Evolutionary conservation across 1,139 yeast species (phyloP).

Genomic region (Candida pseudoviswanathii): DNA sequence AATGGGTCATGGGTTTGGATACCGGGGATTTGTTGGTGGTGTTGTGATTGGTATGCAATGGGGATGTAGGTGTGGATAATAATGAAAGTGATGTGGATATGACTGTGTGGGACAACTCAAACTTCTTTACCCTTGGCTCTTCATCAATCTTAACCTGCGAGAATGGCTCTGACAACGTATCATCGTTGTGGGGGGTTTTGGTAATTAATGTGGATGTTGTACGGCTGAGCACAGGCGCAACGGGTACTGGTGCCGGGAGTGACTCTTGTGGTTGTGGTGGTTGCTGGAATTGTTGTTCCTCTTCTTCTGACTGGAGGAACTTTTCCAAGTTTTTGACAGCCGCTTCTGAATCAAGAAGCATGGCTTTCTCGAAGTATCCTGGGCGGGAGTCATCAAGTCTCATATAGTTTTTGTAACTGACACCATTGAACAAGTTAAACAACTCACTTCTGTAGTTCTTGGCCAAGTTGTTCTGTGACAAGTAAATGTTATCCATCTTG

Average conservation of each 20-base stretch:
- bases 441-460: slow-evolving; percentile 55
- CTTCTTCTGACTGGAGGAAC: slow-evolving; percentile 24
- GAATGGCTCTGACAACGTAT: neutral
- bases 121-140: slow-evolving; percentile 15
- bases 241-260: slow-evolving; percentile 1
- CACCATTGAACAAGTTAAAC: slow-evolving; percentile 57
- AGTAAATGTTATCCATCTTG: slow-evolving; percentile 35
- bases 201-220: slow-evolving; percentile 2
- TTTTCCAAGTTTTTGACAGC: slow-evolving; percentile 47
- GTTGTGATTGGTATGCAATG: slow-evolving; percentile 32
- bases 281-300: neutral
- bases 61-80: slow-evolving; percentile 21
- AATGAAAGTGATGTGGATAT: slow-evolving; percentile 22
- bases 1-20: slow-evolving; percentile 11
- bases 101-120: slow-evolving; percentile 24
- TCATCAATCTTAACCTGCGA: neutral
- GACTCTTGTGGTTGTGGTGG: neutral
- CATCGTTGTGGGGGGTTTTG: neutral
- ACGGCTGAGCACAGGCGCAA: neutral
- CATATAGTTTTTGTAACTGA: slow-evolving; percentile 47
- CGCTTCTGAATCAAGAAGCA: slow-evolving; percentile 51
- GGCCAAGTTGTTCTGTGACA: slow-evolving; percentile 48
- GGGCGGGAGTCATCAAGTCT: slow-evolving; percentile 65
- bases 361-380: slow-evolving; percentile 62
- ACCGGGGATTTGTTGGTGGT: slow-evolving; percentile 26